Base-by-base conservation (phyloP, 805 yeast species). In the Maudiozyma bulderi region DNA sequence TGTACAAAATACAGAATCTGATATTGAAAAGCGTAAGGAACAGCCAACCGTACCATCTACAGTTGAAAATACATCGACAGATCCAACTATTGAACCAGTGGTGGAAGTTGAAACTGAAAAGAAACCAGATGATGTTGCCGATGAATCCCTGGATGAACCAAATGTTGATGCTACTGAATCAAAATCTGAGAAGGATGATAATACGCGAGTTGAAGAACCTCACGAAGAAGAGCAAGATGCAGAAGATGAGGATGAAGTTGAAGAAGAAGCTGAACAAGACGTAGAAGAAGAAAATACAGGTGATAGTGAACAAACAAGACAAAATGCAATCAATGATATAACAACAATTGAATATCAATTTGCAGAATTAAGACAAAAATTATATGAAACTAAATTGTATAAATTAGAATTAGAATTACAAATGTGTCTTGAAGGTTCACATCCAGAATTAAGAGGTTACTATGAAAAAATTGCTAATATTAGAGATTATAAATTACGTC, bases 361-460 rank as follows among this genome's bases (percentile, higher is more conserved):
- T 73, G 97, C 98, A 6, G 74, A 77, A 52, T 72, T 91, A 49
- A 78, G 96, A 54, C 97, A 93, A 64, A 76, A 77, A 58, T 70
- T 93, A 45, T 91, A 85, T 65, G 89, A 84, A 52, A 95, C 89
- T 62, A 90, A 87, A 63, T 70, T 90, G 60, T 72, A 76, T 37
- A 77, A 86, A 53, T 74, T 86, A 54, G 86, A 87, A 56, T 82
- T 84, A 43, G 99, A 93, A 64, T 70, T 91, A 52, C 84, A 84
- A 58, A 78, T 91, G 75, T 90, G 98, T 68, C 70, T 82, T 34
- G 84, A 82, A 53, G 96, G 96, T 10, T 78, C 88, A 20, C 99
- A 93, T 66, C 98, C 98, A 0, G 96, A 90, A 57, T 74, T 91
- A 48, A 76, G 86, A 38, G 75, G 78, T 44, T 84, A 85, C 47